Evolutionary conservation across 1,284 basidiomycete species (phyloP).

Genomic region (Ceratobasidium sp.): DNA sequence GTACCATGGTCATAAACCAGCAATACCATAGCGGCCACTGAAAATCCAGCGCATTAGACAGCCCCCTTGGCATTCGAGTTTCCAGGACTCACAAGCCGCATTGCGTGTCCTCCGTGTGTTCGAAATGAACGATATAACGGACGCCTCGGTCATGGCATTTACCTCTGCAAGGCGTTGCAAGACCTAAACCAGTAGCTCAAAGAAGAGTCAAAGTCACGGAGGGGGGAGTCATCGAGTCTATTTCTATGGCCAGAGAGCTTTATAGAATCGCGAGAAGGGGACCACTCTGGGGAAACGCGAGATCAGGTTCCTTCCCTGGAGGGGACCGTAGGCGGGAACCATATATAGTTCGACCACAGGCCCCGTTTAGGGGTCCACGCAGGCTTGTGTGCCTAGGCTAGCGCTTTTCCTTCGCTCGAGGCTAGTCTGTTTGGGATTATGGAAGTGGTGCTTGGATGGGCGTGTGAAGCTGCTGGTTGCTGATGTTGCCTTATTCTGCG

Average conservation of each 20-base stretch:
- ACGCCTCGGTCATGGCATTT: constrained; percentile 11
- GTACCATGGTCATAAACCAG: constrained; percentile 38
- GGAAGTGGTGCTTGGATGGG: neutral
- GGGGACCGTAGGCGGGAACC: constrained; percentile 43
- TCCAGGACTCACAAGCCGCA: constrained; percentile 30
- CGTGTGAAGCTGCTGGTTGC: constrained; percentile 32
- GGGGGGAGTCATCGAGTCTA: constrained; percentile 27
- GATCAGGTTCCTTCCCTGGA: constrained; percentile 40
- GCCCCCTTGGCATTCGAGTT: neutral
- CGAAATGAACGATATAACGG: neutral
- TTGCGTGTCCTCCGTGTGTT: constrained; percentile 39
- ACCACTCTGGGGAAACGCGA: constrained; percentile 23
- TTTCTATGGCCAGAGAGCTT: constrained; percentile 28
- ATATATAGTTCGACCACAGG: constrained; percentile 35
- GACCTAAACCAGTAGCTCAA: neutral
- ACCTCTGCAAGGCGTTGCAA: constrained; percentile 3
- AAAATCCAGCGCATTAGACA: neutral
- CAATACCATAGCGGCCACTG: constrained; percentile 32
- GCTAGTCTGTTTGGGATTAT: neutral
- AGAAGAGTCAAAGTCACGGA: neutral
- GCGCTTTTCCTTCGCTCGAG: neutral
- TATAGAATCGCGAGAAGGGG: constrained; percentile 30
- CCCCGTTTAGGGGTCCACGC: neutral
- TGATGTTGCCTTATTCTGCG: neutral
- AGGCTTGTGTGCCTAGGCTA: neutral